Base-by-base conservation (phyloP, 2,329 filamentous ascomycete genomes). In the Xylaria multiplex region DNA sequence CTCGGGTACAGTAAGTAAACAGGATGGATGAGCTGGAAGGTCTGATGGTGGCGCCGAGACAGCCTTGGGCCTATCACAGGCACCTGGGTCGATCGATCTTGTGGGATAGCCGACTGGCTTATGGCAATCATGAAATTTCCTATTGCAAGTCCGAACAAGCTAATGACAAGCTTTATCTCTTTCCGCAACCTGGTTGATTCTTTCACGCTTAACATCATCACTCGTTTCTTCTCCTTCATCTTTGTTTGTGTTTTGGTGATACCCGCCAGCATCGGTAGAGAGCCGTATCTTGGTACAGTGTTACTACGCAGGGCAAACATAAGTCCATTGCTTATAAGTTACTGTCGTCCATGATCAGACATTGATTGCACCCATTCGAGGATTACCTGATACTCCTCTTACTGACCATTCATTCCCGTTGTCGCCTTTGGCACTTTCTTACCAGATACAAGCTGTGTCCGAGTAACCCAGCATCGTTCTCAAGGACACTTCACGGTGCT, bases 211-310 rank as follows among this genome's bases (percentile, higher is more conserved):
- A 19, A 9, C 24, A 54, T 48, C 35, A 19, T 64, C 45, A 8
- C 19, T 62, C 22, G 30, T 62, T 53, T 59, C 49, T 57, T 27
- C 27, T 27, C 5, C 27, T 43, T 43, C 42, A 22, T 48, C 52
- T 53, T 64, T 14, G 55, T 40, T 56, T 58, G 64, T 64, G 46
- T 57, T 62, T 67, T 67, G 54, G 56, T 60, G 59, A 54, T 69
- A 58, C 61, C 68, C 43, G 19, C 56, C 40, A 58, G 40, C 64
- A 66, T 62, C 45, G 22, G 48, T 57, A 59, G 49, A 62, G 65
- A 55, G 62, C 46, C 59, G 27, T 30, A 53, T 53, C 30, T 55
- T 55, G 54, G 57, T 61, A 48, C 52, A 65, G 49, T 46, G 37
- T 60, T 59, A 57, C 55, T 59, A 57, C 55, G 40, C 55, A 32